Percentiles rank a stretch among this genome's conserved stretches.
These are phyloP conservation scores for Fragilariopsis cylindrus DNA, from an alignment of 108 stramenopile species.

Conservation along the genomic window DNA sequence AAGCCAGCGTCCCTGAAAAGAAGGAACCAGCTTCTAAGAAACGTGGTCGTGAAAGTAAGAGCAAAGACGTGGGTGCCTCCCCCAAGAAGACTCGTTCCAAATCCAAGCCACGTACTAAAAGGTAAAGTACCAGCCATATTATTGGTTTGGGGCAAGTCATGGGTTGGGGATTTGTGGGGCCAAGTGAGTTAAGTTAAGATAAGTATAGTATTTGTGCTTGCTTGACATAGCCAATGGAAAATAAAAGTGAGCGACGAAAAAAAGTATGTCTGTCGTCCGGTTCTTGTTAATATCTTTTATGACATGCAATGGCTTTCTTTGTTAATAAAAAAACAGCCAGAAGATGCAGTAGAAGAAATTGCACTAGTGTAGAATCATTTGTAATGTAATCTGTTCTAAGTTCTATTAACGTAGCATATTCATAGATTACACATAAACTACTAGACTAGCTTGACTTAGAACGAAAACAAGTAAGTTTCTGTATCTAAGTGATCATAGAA, in stretches of 20 bases:
- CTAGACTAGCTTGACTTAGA: too few relatives aligned
- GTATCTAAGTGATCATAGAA: too few relatives aligned
- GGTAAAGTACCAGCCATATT: background rate
- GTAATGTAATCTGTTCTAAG: too few relatives aligned
- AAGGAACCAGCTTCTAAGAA: slow-evolving; percentile 11
- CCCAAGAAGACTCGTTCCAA: slow-evolving; percentile 13
- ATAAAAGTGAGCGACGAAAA: background rate
- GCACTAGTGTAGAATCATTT: too few relatives aligned
- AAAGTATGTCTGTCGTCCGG: too few relatives aligned
- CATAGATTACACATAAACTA: too few relatives aligned
- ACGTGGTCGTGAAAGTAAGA: background rate
- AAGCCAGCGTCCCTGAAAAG: background rate
- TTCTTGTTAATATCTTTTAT: too few relatives aligned
- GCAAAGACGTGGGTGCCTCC: background rate
- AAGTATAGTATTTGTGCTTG: background rate
- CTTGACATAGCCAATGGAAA: background rate
- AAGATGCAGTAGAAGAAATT: too few relatives aligned
- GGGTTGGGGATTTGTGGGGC: slow-evolving; percentile 11
- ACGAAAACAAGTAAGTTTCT: too few relatives aligned
- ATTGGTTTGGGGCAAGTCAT: slow-evolving; percentile 6
- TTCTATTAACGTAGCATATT: too few relatives aligned
- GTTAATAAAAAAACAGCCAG: too few relatives aligned
- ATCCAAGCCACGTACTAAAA: slow-evolving; percentile 8
- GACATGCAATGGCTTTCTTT: too few relatives aligned
- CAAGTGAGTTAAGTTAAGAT: background rate